Conservation (phyloP, 768 basidiomycete species). For the Kwoniella sp. region DNA sequence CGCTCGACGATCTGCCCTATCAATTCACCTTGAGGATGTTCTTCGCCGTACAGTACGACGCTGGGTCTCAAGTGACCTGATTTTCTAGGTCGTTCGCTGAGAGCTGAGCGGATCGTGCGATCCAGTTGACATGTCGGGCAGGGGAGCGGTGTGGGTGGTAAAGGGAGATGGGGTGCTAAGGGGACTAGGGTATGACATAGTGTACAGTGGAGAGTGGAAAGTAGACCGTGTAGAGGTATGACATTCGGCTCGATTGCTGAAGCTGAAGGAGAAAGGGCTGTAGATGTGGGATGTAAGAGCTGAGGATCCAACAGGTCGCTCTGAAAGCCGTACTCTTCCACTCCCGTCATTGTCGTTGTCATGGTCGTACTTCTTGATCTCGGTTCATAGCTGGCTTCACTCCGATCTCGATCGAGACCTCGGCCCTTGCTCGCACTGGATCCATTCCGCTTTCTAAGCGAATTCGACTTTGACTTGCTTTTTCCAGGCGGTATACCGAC, state of each 20-base stretch:
- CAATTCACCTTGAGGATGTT: conserved; percentile 76
- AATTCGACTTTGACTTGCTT: neutral
- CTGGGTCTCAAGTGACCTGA: conserved; percentile 80
- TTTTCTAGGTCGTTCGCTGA: conserved; percentile 76
- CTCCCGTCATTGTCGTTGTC: too few relatives aligned
- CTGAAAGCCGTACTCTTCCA: neutral
- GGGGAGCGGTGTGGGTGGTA: conserved; percentile 66
- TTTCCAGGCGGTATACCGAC: conserved; percentile 70
- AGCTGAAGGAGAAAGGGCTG: neutral
- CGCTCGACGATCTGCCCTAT: conserved; percentile 81
- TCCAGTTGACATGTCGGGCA: conserved; percentile 78
- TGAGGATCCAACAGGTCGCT: neutral
- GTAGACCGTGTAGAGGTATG: conserved; percentile 86
- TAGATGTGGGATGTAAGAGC: neutral
- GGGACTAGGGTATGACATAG: conserved; percentile 75
- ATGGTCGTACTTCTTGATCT: neutral
- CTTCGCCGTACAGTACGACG: conserved; percentile 88
- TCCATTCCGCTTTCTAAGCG: neutral
- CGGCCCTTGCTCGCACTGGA: neutral
- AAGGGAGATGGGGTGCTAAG: conserved; percentile 64
- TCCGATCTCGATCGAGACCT: neutral
- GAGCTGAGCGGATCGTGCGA: conserved; percentile 69
- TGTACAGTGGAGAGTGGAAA: conserved; percentile 76
- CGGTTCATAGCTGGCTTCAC: neutral
- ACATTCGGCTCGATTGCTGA: conserved; percentile 59